A percentile compares a stretch with the other conserved stretches of the same genome.
Evolutionary conservation across 1,139 yeast species (phyloP).

Genomic region (Pichia cactophila): DNA sequence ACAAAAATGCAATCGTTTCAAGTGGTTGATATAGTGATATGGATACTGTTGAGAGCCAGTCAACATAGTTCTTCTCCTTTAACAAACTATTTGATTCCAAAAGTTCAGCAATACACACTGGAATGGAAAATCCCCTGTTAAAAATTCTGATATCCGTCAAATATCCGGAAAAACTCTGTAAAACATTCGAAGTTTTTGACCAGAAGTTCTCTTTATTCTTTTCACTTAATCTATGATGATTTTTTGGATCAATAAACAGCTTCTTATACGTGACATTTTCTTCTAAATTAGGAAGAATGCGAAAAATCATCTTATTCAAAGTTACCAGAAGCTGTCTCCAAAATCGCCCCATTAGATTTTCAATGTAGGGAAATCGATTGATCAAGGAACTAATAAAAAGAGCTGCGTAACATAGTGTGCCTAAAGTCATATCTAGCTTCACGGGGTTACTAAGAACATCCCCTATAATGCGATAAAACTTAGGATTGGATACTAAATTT

Average conservation of each 20-base stretch:
- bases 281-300: neutral
- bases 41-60: constrained; percentile 23
- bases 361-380: constrained; percentile 16
- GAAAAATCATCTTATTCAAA: neutral
- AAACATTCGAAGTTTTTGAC: neutral
- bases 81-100: constrained; percentile 31
- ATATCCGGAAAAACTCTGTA: constrained; percentile 34
- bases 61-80: constrained; percentile 16
- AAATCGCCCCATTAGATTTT: neutral
- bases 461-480: constrained; percentile 22
- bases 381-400: constrained; percentile 25
- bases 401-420: constrained; percentile 27
- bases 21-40: constrained; percentile 35
- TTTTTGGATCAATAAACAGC: neutral
- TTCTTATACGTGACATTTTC: too few species aligned
- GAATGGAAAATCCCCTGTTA: constrained; percentile 45
- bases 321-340: neutral
- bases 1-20: constrained; percentile 52
- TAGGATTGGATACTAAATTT: constrained; percentile 18
- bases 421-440: constrained; percentile 25
- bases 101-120: constrained; percentile 38
- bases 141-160: constrained; percentile 48
- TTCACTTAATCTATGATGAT: neutral
- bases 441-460: constrained; percentile 21
- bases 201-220: neutral